A percentile compares a stretch with the other conserved stretches of the same genome.
Evolutionary conservation across 2,329 filamentous ascomycete genomes (phyloP).

Genomic region (Rhinocladiella mackenziei): DNA sequence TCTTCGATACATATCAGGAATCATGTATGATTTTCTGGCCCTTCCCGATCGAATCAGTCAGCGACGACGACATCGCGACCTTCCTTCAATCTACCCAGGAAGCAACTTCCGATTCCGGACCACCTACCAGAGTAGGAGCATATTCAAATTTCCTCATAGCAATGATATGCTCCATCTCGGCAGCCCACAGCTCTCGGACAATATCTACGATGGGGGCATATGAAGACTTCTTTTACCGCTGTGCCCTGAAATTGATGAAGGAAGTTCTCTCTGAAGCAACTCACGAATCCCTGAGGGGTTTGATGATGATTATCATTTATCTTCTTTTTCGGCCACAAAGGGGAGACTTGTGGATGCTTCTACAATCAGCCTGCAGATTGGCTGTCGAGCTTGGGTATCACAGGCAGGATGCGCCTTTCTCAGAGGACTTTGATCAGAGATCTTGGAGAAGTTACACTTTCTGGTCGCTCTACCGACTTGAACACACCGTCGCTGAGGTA

Average conservation of each 20-base stretch:
- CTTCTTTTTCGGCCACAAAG: constrained; percentile 25
- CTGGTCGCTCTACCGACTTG: constrained; percentile 35
- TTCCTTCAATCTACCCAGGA: neutral
- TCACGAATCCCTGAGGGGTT: constrained; percentile 20
- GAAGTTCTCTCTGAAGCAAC: constrained; percentile 27
- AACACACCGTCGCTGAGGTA: constrained; percentile 35
- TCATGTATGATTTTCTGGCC: constrained; percentile 3
- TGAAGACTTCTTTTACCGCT: constrained; percentile 2
- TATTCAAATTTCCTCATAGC: neutral
- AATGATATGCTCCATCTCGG: constrained; percentile 1
- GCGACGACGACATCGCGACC: neutral
- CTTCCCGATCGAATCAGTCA: neutral
- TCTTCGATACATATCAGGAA: neutral
- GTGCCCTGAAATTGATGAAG: constrained; percentile 22
- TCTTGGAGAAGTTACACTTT: constrained; percentile 23
- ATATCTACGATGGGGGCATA: constrained; percentile 2
- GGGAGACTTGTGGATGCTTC: constrained; percentile 25
- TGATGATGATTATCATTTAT: constrained; percentile 25
- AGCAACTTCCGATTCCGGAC: neutral
- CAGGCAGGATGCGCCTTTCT: constrained; percentile 26
- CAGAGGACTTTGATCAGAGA: constrained; percentile 18
- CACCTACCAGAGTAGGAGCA: neutral
- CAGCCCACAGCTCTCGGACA: neutral
- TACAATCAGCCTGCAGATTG: constrained; percentile 29
- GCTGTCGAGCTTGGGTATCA: constrained; percentile 34